Evolutionary conservation across 2,329 filamentous ascomycete species (phyloP), one percentile per base, ranked within the genome.

Genomic region (Diaporthe batatas): DNA sequence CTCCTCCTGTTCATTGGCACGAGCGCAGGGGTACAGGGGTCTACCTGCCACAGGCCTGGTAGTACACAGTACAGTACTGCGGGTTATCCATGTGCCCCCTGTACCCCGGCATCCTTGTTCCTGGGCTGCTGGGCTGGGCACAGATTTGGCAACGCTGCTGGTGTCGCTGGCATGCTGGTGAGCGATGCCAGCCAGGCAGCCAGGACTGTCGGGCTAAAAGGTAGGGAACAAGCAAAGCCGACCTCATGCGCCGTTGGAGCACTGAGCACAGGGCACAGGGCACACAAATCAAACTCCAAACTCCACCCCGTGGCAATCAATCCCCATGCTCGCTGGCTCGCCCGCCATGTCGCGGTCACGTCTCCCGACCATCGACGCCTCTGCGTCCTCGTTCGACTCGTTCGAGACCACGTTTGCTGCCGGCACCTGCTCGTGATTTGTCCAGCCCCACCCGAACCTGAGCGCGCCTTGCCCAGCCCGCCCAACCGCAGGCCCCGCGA

Each of bases 401-500:
- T n/a, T n/a, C n/a, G n/a, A n/a, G n/a, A n/a, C n/a, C 34, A 36
- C 14, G 36, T 39, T 16, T 49, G 29, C 32, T 67, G 11, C 47
- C n/a, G 36, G 29, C 23, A 47, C 39, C 62, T 53, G 62, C 32
- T 39, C 59, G 44, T 70, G 32, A 51, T 53, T 62, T 53, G 44
- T 32, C 44, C 55, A 49, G 36, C 58, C 18, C 68, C 55, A 62
- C 68, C 49, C 55, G 32, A 42, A 65, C 62, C 49, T 65, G 62
- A 65, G 62, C 44, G 62, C 62, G 62, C 29, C 62, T 21, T 65
- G 62, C 29, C 29, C 68, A 58, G 68, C 53, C 55, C 68, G 68
- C 36, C 68, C 68, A 58, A 58, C 68, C 54, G 25, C 67, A 53
- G 49, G 68, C 68, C 49, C 68, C 68, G 59, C 55, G 68, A 32